Conservation (phyloP, 139 green algal species). For the Auxenochlorella protothecoides region DNA sequence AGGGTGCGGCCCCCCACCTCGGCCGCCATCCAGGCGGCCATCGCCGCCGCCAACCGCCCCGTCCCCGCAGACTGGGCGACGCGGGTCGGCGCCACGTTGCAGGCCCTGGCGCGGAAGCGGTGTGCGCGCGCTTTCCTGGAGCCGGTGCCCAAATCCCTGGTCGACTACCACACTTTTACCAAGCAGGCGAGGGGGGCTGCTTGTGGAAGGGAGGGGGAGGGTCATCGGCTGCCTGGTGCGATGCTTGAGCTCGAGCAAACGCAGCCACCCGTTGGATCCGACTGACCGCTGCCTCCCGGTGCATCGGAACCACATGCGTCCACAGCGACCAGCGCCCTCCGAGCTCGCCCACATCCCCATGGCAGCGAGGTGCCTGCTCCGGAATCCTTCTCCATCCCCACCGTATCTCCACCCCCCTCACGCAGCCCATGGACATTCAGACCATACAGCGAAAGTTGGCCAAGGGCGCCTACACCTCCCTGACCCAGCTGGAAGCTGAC, state of each 20-base stretch:
- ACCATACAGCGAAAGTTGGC: slow-evolving; percentile 4
- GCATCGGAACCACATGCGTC: no score
- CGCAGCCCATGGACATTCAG: slow-evolving; percentile 14
- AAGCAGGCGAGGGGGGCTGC: background rate
- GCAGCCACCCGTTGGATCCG: no score
- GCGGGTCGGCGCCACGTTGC: no score
- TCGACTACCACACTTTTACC: background rate
- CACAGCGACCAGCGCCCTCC: no score
- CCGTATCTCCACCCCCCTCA: background rate
- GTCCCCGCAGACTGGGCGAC: no score
- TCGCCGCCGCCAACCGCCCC: background rate
- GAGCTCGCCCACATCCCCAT: no score
- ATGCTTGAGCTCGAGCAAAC: no score
- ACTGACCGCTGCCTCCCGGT: no score
- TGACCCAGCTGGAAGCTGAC: background rate
- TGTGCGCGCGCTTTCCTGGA: slow-evolving; percentile 5
- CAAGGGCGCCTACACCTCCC: background rate
- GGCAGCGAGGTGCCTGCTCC: no score
- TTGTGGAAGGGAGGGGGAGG: background rate
- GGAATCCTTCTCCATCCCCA: no score
- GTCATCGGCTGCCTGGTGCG: background rate
- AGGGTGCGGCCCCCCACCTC: slow-evolving; percentile 22
- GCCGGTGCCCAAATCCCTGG: background rate
- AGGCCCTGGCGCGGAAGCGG: slow-evolving; percentile 1
- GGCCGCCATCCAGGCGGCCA: slow-evolving; percentile 17